Conservation (phyloP, 2,329 filamentous ascomycete genomes). For the Calonectria hawksworthii region DNA sequence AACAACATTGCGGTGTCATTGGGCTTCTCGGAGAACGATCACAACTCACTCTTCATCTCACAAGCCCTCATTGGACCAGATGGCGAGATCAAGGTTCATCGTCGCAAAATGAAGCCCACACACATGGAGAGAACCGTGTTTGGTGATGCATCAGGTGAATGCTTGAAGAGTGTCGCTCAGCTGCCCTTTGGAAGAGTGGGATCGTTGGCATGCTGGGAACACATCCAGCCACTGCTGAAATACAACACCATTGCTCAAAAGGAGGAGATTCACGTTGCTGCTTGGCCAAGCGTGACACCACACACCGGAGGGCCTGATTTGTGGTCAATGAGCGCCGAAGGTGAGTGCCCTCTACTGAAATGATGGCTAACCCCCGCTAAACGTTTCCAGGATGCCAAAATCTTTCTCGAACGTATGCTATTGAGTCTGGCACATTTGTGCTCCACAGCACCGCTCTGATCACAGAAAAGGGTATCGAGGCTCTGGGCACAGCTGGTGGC, state of each 20-base stretch:
- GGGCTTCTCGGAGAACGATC: constrained; percentile 57
- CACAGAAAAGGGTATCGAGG: constrained; percentile 9
- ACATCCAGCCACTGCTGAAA: constrained; percentile 62
- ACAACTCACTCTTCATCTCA: constrained; percentile 57
- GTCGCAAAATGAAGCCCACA: constrained; percentile 65
- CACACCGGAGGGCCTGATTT: constrained; percentile 10
- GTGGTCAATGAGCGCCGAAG: constrained; percentile 20
- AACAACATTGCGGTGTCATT: constrained; percentile 55
- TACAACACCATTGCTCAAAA: constrained; percentile 57
- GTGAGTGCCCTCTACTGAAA: neutral
- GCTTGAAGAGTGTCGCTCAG: constrained; percentile 54
- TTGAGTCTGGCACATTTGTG: constrained; percentile 20
- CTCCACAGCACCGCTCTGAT: constrained; percentile 10
- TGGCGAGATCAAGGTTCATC: constrained; percentile 54
- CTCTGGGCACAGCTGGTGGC: neutral
- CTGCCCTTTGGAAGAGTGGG: constrained; percentile 55
- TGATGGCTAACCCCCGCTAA: neutral
- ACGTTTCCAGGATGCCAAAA: neutral
- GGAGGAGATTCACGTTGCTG: constrained; percentile 60
- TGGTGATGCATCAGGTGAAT: constrained; percentile 57
- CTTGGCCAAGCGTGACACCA: constrained; percentile 55
- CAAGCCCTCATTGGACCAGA: constrained; percentile 58
- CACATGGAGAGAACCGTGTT: constrained; percentile 65
- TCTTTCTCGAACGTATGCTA: constrained; percentile 21
- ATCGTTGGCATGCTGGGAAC: constrained; percentile 62